phyloP scores from a whole-genome alignment of 805 yeast genomes.

The Clavispora vitiphila region DNA sequence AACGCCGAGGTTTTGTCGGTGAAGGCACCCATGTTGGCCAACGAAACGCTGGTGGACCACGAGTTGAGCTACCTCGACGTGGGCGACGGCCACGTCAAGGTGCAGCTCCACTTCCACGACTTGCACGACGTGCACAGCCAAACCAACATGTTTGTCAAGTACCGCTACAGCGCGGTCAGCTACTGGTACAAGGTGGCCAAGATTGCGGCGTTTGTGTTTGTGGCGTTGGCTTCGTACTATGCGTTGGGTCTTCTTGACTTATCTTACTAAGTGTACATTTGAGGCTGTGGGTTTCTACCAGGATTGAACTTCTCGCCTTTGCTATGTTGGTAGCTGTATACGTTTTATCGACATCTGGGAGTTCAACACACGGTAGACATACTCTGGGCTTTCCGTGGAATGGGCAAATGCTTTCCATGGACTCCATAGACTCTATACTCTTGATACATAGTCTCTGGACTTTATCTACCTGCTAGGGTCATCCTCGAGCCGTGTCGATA shows the following conservation, averaged over 20 bases:
- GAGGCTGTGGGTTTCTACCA: no score
- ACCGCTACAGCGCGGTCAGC: conserved; percentile 51
- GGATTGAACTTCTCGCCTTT: no score
- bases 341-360: no score
- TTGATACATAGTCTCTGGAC: no score
- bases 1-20: conserved; percentile 61
- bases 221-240: conserved; percentile 54
- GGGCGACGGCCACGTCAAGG: conserved; percentile 70
- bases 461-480: no score
- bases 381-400: no score
- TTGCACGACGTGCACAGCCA: conserved; percentile 63
- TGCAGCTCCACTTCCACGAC: conserved; percentile 54
- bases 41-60: conserved; percentile 23
- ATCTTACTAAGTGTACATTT: conserved; percentile 9
- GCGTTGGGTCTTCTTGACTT: conserved; percentile 34
- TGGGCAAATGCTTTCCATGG: no score
- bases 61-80: conserved; percentile 68
- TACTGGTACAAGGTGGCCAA: conserved; percentile 62
- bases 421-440: no score
- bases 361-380: no score
- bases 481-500: no score
- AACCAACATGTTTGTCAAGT: conserved; percentile 55
- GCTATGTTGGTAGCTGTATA: no score
- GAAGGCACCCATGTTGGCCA: conserved; percentile 48
- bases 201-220: conserved; percentile 57